Conservation (phyloP, 2,329 filamentous ascomycete genomes). For the Coniochaeta ligniaria region DNA sequence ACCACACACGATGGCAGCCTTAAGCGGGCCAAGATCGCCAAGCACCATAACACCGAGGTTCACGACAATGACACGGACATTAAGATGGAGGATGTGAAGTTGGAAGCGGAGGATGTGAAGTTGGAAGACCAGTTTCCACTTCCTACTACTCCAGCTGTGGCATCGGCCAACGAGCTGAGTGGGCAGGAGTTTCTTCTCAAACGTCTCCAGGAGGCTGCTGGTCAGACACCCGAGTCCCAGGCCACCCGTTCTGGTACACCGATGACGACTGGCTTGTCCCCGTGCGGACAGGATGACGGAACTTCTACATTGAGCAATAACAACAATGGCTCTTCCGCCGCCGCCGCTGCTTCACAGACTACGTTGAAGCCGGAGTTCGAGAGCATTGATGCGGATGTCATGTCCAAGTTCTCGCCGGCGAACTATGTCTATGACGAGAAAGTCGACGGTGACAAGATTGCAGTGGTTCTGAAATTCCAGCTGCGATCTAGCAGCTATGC, state of each 20-base stretch:
- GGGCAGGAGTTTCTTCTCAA: not conserved
- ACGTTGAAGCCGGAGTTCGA: not conserved
- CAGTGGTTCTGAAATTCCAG: conserved; percentile 28
- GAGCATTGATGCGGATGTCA: not conserved
- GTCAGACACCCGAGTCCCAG: not conserved
- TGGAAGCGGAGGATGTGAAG: not conserved
- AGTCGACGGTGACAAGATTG: conserved; percentile 19
- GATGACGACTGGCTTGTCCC: not conserved
- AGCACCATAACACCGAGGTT: conserved; percentile 8
- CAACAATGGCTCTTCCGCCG: not conserved
- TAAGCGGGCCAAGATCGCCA: conserved; percentile 32
- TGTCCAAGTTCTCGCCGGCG: not conserved
- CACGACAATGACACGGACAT: conserved; percentile 2
- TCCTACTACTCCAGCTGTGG: not conserved
- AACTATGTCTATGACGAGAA: conserved; percentile 1
- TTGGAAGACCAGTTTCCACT: not conserved
- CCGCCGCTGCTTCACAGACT: not conserved
- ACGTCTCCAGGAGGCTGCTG: not conserved
- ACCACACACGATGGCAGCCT: conserved; percentile 27
- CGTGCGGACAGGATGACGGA: not conserved
- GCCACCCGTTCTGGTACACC: not conserved
- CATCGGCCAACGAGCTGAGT: not conserved
- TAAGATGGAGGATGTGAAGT: not conserved
- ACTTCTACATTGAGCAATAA: too few species aligned
- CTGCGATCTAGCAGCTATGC: conserved; percentile 28